phyloP scores from a whole-genome alignment of 768 basidiomycete genomes.

The Russula sp. region DNA sequence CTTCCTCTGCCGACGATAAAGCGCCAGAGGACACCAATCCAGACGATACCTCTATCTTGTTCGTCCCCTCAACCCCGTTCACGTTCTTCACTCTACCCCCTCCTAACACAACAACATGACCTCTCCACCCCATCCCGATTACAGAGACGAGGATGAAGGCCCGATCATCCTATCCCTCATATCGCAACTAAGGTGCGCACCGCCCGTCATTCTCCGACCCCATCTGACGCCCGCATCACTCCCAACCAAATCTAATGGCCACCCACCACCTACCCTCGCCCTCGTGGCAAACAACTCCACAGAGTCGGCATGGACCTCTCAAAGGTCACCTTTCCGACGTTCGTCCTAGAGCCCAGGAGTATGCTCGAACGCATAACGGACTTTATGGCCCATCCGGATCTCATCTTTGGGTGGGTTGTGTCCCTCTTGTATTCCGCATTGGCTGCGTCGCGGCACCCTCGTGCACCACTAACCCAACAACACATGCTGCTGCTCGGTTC shows the following conservation, averaged over 20 bases:
- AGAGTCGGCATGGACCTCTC: conserved; percentile 97
- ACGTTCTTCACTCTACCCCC: conserved; percentile 7
- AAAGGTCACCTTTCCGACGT: conserved; percentile 90
- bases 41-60: conserved; percentile 89
- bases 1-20: conserved; percentile 58
- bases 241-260: background rate
- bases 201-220: background rate
- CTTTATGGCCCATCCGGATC: conserved; percentile 98
- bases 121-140: conserved; percentile 33
- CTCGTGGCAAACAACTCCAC: conserved; percentile 9
- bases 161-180: conserved; percentile 86
- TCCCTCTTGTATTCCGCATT: conserved; percentile 1
- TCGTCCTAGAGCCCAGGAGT: conserved; percentile 94
- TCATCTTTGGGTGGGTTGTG: conserved; percentile 81
- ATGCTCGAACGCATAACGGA: conserved; percentile 99
- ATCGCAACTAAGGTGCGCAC: conserved; percentile 74
- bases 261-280: background rate
- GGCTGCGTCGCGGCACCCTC: conserved; percentile 11
- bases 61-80: conserved; percentile 40
- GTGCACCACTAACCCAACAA: background rate
- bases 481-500: background rate
- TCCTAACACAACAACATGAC: conserved; percentile 24
- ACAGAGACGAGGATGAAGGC: conserved; percentile 89
- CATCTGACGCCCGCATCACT: background rate
- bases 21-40: conserved; percentile 79